Percentiles rank a stretch among this genome's conserved stretches.
These are phyloP conservation scores for Podospora australis DNA, from an alignment of 495 filamentous ascomycete species.

Conservation along the genomic window DNA sequence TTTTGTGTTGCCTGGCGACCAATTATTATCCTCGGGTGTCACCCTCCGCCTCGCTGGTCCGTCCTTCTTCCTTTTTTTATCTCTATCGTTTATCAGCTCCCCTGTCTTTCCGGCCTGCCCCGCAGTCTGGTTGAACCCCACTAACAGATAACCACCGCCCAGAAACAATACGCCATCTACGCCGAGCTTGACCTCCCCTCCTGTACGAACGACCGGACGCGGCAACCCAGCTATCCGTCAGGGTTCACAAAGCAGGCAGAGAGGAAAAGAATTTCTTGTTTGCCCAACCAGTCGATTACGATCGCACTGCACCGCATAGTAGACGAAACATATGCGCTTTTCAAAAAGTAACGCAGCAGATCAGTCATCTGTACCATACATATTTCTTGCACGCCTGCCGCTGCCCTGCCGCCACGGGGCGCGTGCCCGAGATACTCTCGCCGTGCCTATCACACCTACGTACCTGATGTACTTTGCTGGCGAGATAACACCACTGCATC, in stretches of 20 bases:
- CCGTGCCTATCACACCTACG: background rate
- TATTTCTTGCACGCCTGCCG: too few relatives aligned
- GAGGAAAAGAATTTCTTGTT: background rate
- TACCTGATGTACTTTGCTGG: constrained; percentile 2
- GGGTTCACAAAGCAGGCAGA: constrained; percentile 10
- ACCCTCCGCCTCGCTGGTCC: constrained; percentile 3
- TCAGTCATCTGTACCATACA: too few relatives aligned
- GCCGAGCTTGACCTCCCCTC: constrained; percentile 7
- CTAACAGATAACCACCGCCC: constrained; percentile 30
- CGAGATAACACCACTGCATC: constrained; percentile 9
- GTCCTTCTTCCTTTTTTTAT: background rate
- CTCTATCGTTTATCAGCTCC: constrained; percentile 16
- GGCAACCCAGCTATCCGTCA: constrained; percentile 19
- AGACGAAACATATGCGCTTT: too few relatives aligned
- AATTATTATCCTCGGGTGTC: constrained; percentile 6
- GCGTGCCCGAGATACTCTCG: background rate
- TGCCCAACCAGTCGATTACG: background rate
- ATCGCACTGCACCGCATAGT: too few relatives aligned
- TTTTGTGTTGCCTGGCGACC: too few relatives aligned
- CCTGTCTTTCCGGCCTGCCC: constrained; percentile 19
- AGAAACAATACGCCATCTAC: constrained; percentile 22
- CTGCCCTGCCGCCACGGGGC: background rate
- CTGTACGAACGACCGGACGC: constrained; percentile 21
- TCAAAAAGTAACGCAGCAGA: too few relatives aligned
- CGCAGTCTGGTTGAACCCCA: constrained; percentile 26